A percentile compares a stretch with the other conserved stretches of the same genome.
phyloP scores from a whole-genome alignment of 1,139 yeast genomes.

The Hemisphaericaspora lyxosophila region DNA sequence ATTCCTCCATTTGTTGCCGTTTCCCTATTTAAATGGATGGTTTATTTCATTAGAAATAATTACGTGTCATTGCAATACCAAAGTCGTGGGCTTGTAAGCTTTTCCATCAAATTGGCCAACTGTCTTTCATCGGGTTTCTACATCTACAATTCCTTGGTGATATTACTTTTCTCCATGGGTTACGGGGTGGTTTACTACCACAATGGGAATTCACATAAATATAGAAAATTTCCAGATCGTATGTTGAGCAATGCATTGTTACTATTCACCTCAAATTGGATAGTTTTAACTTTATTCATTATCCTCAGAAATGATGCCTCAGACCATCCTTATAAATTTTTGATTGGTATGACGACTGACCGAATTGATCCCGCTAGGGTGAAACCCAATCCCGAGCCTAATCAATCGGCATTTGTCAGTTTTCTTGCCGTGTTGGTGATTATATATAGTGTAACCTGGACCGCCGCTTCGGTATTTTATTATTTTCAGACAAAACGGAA shows the following conservation, averaged over 20 bases:
- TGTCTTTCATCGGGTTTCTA: constrained; percentile 5
- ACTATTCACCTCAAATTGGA: constrained; percentile 24
- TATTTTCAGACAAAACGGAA: constrained; percentile 31
- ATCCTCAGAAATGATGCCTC: constrained; percentile 1
- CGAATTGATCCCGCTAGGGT: background rate
- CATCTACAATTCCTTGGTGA: constrained; percentile 14
- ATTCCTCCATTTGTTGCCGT: constrained; percentile 25
- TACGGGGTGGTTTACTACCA: constrained; percentile 39
- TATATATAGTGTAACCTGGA: constrained; percentile 13
- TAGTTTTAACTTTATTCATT: constrained; percentile 9
- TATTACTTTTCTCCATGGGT: constrained; percentile 40
- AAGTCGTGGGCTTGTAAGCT: constrained; percentile 5
- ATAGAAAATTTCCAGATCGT: constrained; percentile 26
- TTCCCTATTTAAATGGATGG: constrained; percentile 13
- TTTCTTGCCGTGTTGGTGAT: background rate
- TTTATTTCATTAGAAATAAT: constrained; percentile 20
- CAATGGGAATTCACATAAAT: constrained; percentile 25
- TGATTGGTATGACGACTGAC: background rate
- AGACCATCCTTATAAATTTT: constrained; percentile 4
- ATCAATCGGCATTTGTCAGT: background rate
- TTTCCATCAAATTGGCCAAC: background rate
- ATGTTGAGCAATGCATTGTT: constrained; percentile 18
- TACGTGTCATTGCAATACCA: constrained; percentile 7
- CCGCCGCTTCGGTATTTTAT: constrained; percentile 18
- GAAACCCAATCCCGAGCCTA: background rate